Evolutionary conservation across 2,329 filamentous ascomycete genomes (phyloP), one percentile per base, ranked within the genome.

Genomic region (Penicillium sp.): DNA sequence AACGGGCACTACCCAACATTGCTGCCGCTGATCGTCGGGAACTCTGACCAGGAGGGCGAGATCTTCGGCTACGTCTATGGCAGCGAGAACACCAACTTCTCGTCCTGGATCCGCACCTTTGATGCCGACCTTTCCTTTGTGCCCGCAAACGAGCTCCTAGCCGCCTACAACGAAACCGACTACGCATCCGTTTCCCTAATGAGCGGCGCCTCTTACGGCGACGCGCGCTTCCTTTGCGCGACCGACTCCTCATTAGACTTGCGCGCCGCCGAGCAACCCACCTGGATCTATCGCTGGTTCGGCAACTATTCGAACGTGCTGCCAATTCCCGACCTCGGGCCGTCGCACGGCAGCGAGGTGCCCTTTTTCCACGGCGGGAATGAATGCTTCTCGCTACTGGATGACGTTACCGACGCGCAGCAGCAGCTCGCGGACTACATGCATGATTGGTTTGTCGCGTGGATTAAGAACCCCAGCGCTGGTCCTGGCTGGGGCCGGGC

Each of bases 281-380:
- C 56, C 30, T 62, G 60, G 60, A 47, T 56, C 45, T 62, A 62
- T 49, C 58, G 60, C 33, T 62, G 60, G 60, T 62, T 62, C 30
- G 60, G 60, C 2, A 33, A 59, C n/a, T 62, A 62, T 42, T 54
- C 50, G 12, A 62, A 62, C 27, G 54, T 52, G 3, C 41, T 62
- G n/a, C 48, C 48, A 9, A 46, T 60, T 6, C 2, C 52, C 5
- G 51, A 48, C 17, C 50, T 60, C 7, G 59, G 58, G 5, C 42
- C 59, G 7, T 59, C 58, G 1, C 59, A 62, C 47, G 59, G 59
- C 6, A 59, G 53, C 33, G 59, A 62, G 27, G 54, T 62, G n/a
- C 59, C 59, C 20, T 62, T 62, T 50, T 60, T 62, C 52, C 59
- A 62, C 48, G 59, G 59, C 20, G 59, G 59, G n/a, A 60, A 62